Evolutionary conservation across 805 yeast genomes (phyloP).

Genomic region (Spathaspora sp.): DNA sequence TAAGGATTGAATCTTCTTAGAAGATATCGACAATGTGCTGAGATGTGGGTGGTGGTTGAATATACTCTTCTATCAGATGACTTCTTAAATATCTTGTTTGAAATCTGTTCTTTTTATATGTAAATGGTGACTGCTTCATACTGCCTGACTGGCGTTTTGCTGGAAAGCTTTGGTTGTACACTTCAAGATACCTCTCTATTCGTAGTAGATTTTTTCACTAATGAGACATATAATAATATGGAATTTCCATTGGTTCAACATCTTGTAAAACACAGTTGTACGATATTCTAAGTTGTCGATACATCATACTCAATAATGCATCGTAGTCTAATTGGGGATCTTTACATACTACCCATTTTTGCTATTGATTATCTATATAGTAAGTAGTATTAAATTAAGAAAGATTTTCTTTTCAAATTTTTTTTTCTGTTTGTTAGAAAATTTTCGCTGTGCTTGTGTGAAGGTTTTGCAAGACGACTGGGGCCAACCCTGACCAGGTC

Average conservation of each 20-base stretch:
- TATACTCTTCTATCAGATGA: too few relatives aligned
- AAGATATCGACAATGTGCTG: background rate
- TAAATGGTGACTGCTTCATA: too few relatives aligned
- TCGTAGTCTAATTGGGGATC: conserved; percentile 1
- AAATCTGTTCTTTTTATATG: too few relatives aligned
- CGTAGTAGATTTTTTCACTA: background rate
- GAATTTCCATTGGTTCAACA: background rate
- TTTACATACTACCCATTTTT: conserved; percentile 75
- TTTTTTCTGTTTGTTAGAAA: conserved; percentile 8
- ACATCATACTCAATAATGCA: background rate
- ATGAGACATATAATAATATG: too few relatives aligned
- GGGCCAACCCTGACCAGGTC: background rate
- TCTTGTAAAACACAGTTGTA: background rate
- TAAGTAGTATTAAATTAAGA: conserved; percentile 1
- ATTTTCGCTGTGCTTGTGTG: conserved; percentile 12
- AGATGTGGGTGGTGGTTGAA: background rate
- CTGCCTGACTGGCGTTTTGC: too few relatives aligned
- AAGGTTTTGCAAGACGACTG: background rate
- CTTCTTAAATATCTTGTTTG: too few relatives aligned
- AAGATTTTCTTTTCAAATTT: conserved; percentile 4
- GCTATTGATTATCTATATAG: conserved; percentile 15
- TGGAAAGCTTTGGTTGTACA: background rate
- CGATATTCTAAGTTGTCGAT: background rate
- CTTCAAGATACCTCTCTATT: background rate
- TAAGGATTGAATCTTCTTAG: background rate